These are phyloP conservation scores for Petunia axillaris DNA, from an alignment of 257 asterid genomes.

Conservation along the genomic window DNA sequence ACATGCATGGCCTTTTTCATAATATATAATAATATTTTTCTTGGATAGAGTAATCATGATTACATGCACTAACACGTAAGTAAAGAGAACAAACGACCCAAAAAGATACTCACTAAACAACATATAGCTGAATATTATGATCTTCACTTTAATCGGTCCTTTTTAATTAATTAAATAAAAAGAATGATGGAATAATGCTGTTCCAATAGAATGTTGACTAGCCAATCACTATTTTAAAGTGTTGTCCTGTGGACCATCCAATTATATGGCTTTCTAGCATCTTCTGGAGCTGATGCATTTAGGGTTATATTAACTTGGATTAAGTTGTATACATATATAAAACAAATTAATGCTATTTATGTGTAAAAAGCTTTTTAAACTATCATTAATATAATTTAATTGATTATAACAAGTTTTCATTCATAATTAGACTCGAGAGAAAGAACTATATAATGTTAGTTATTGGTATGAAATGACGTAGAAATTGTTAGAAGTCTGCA, in stretches of 20 bases:
- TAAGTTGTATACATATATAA: too few species aligned
- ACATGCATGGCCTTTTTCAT: background rate
- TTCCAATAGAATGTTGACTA: conserved; percentile 20
- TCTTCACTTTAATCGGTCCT: background rate
- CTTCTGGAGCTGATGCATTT: too few species aligned
- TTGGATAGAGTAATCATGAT: background rate
- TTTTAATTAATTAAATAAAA: background rate
- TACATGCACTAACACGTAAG: conserved; percentile 1
- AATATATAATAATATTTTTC: background rate
- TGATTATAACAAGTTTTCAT: too few species aligned
- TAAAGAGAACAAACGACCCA: background rate
- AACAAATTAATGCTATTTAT: too few species aligned
- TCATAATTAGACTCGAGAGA: too few species aligned
- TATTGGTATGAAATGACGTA: too few species aligned
- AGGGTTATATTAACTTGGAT: too few species aligned
- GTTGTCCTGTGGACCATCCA: conserved; percentile 44
- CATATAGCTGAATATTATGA: background rate
- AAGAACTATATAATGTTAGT: too few species aligned
- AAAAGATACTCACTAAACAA: background rate
- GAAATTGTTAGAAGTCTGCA: too few species aligned
- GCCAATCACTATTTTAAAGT: background rate
- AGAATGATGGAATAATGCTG: background rate
- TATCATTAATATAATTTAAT: too few species aligned
- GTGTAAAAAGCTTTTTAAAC: too few species aligned
- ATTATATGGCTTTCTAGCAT: conserved; percentile 21